These are phyloP conservation scores for Calonectria leucothoes DNA, from an alignment of 2,329 filamentous ascomycete species.

Conservation along the genomic window DNA sequence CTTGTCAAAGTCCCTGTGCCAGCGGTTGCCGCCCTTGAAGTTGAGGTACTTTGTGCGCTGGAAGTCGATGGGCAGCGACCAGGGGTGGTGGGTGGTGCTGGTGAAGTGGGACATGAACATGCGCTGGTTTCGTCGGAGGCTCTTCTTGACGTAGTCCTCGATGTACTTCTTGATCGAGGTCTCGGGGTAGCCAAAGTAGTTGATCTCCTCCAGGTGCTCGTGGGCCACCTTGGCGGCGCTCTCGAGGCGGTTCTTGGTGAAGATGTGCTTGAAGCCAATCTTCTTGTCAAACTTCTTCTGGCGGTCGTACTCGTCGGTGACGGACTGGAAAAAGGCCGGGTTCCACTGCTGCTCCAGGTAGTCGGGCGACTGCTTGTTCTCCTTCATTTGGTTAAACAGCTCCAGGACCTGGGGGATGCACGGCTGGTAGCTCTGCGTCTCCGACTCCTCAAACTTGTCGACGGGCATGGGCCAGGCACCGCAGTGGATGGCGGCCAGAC, in stretches of 20 bases:
- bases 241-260: constrained; percentile 44
- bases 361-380: constrained; percentile 24
- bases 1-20: constrained; percentile 45
- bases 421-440: constrained; percentile 56
- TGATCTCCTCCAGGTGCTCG: constrained; percentile 36
- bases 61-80: constrained; percentile 34
- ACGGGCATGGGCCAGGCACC: constrained; percentile 56
- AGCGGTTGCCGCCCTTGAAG: constrained; percentile 37
- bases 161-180: constrained; percentile 45
- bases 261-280: constrained; percentile 47
- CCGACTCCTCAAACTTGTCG: constrained; percentile 56
- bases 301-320: constrained; percentile 50
- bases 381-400: constrained; percentile 47
- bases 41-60: constrained; percentile 31
- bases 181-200: constrained; percentile 52
- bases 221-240: constrained; percentile 24
- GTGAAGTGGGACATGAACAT: constrained; percentile 52
- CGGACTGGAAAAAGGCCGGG: constrained; percentile 50
- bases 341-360: constrained; percentile 47
- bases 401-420: constrained; percentile 55
- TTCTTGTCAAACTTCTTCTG: constrained; percentile 46
- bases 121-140: constrained; percentile 46
- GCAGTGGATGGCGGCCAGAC: constrained; percentile 55
- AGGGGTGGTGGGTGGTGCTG: constrained; percentile 51
- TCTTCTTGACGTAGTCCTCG: constrained; percentile 42